Conservation (phyloP, 2,329 filamentous ascomycete genomes). For the Xylaria sp. region DNA sequence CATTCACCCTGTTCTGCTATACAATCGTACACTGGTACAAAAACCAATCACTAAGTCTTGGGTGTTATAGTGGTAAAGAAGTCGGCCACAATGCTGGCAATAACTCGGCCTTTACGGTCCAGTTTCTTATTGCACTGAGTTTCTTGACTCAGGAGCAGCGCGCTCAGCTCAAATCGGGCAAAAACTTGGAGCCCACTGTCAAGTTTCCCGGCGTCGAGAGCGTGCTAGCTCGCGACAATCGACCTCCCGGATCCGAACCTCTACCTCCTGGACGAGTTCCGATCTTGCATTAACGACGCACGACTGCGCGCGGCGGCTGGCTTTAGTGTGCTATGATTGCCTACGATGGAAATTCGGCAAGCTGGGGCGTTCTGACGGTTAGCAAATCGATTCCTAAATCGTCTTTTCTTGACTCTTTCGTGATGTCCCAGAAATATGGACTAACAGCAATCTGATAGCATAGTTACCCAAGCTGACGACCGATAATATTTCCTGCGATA, state of each 20-base stretch:
- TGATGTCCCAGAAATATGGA: not conserved
- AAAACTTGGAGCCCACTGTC: not conserved
- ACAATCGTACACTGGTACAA: not conserved
- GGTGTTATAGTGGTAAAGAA: conserved; percentile 20
- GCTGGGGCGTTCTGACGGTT: not conserved
- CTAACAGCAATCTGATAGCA: not conserved
- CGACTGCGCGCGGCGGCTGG: no score
- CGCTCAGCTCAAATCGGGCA: not conserved
- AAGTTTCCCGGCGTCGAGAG: conserved; percentile 29
- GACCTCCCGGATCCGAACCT: conserved; percentile 29
- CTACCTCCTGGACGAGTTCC: conserved; percentile 17
- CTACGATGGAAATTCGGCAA: not conserved
- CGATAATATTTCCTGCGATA: not conserved
- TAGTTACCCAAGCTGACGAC: not conserved
- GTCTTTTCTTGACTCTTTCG: not conserved
- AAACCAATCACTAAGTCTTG: not conserved
- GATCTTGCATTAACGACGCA: conserved; percentile 18
- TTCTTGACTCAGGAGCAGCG: conserved; percentile 27
- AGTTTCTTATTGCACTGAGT: conserved; percentile 27
- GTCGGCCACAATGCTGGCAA: conserved; percentile 37
- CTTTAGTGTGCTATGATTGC: not conserved
- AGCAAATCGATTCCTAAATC: not conserved
- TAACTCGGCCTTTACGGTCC: conserved; percentile 32
- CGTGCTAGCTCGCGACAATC: conserved; percentile 30
- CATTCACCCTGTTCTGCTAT: not conserved